Base-by-base conservation (phyloP, 2,329 filamentous ascomycete genomes). In the Pseudohalonectria lignicola region DNA sequence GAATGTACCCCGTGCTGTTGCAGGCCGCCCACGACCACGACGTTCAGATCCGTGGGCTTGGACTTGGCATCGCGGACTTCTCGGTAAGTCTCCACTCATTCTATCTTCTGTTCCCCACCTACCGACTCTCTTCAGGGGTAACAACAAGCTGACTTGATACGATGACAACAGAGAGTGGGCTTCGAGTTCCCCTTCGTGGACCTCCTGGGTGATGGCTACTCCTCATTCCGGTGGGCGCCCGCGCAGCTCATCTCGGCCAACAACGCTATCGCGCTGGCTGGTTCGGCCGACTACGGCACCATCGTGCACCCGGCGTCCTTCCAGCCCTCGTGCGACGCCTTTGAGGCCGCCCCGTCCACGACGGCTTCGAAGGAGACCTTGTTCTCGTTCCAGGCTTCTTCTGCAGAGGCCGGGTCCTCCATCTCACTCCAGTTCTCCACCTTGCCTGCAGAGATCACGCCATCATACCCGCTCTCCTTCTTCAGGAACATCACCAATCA, bases 151-250 rank as follows among this genome's bases (percentile, higher is more conserved):
- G n/a, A 15, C 25, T 25, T 7, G 51, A 39, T 3, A 54, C 46
- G 3, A 13, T 9, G 20, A 17, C 7, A 4, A 10, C 38, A 74
- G 70, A 66, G 65, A 28, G 54, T 64, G 15, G 62, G 65, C 8
- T 63, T 72, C 42, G 64, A 69, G 44, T 76, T 74, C 41, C 72
- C 72, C 1, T 76, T 76, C 49, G 42, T 76, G 28, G 71, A 74
- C 47, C 48, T 71, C 5, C 54, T 72, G 3, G 57, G 60, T 36
- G 68, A 74, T 50, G 65, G 64, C 25, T 54, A 61, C 43, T 66
- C 67, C 1, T 64, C 62, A 3, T 76, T 74, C 54, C 64, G 64
- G 29, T 74, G 67, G 61, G 60, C 59, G 0, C 62, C 62, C 0
- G 59, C 61, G 3, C 59, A 70, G 38, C 52, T 74, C 40, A 64